Evolutionary conservation across 1,284 basidiomycete species (phyloP).

Genomic region (Pholiota adiposa): DNA sequence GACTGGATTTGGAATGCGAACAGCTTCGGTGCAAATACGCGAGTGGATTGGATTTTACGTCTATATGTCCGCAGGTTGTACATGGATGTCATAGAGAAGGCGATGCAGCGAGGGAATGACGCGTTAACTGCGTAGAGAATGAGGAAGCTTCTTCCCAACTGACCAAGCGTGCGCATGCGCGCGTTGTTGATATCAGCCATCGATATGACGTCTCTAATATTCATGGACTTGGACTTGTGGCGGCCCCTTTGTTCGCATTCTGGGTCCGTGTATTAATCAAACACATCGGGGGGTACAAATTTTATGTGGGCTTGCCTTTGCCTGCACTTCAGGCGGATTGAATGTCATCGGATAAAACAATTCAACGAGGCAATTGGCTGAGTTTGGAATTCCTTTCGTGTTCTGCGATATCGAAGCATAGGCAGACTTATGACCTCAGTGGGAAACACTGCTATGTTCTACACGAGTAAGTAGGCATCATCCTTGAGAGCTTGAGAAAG

Average conservation of each 20-base stretch:
- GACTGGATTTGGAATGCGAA: background rate
- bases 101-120: conserved; percentile 12
- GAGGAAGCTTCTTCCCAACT: background rate
- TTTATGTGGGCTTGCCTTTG: background rate
- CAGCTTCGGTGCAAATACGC: background rate
- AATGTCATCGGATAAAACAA: conserved; percentile 5
- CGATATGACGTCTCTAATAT: background rate
- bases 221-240: conserved; percentile 4
- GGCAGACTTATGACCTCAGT: conserved; percentile 2
- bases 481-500: conserved; percentile 8
- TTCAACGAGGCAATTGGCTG: conserved; percentile 1
- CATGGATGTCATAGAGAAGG: background rate
- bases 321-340: background rate
- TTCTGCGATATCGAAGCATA: background rate
- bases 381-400: background rate
- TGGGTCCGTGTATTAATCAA: background rate
- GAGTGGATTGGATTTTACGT: conserved; percentile 19
- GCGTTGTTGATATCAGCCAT: background rate
- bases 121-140: conserved; percentile 19
- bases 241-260: background rate
- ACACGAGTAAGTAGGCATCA: background rate
- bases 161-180: background rate
- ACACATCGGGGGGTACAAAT: conserved; percentile 14
- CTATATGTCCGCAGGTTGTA: conserved; percentile 5
- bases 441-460: background rate